Evolutionary conservation across 768 basidiomycete genomes (phyloP).

Genomic region (Leccinum ochraceum): DNA sequence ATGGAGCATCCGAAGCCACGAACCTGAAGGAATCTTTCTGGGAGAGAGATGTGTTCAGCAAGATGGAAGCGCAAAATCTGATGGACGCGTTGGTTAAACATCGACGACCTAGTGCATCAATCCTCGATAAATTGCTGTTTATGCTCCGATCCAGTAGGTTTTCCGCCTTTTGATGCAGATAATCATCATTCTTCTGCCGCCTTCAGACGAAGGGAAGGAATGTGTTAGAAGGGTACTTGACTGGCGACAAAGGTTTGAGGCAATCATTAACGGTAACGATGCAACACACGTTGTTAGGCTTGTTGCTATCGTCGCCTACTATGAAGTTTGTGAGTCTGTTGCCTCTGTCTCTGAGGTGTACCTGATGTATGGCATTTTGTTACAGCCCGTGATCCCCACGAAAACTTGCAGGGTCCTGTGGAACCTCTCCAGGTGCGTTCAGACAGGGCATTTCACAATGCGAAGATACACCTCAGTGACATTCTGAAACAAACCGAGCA

Average conservation of each 20-base stretch:
- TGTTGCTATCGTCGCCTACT: conserved; percentile 24
- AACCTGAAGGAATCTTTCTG: not conserved
- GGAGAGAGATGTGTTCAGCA: conserved; percentile 15
- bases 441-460: not conserved
- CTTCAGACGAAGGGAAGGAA: conserved; percentile 19
- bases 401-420: not conserved
- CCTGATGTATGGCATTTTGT: not conserved
- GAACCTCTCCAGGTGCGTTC: too few relatives aligned
- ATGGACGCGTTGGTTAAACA: conserved; percentile 4
- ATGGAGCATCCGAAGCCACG: not conserved
- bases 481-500: conserved; percentile 16
- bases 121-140: conserved; percentile 16
- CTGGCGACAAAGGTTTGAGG: conserved; percentile 12
- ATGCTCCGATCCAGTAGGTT: conserved; percentile 6
- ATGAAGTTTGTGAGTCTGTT: conserved; percentile 18
- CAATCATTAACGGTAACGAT: conserved; percentile 10
- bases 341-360: too few relatives aligned
- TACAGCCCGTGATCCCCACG: conserved; percentile 1
- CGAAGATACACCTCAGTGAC: conserved; percentile 1
- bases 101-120: too few relatives aligned
- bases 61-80: conserved; percentile 3
- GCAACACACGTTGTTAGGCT: conserved; percentile 20
- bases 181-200: not conserved
- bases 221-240: conserved; percentile 13
- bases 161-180: not conserved